Evolutionary conservation across 768 basidiomycete species (phyloP), one percentile per base, ranked within the genome.

Genomic region (Lactarius deliciosus): DNA sequence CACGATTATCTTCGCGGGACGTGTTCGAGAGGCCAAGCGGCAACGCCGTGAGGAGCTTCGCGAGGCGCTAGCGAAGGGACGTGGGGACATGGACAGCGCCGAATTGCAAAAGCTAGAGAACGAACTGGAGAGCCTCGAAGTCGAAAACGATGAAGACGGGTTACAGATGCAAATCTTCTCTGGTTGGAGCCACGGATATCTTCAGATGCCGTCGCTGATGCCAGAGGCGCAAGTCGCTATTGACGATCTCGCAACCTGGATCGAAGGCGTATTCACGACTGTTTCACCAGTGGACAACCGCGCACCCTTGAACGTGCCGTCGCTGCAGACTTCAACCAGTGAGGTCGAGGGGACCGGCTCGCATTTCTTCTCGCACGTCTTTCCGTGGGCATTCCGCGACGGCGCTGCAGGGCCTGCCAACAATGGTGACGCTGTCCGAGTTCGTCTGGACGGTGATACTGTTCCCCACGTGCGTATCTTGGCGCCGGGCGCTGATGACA

Each of bases 171-270:
- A 92, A 69, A 84, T 98, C 64, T 93, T 96, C 76, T 91, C 92
- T 36, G 96, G 96, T 57, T 98, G 96, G 97, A 94, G 92, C 72
- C 95, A 97, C 76, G 96, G 94, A 43, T 98, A 94, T 79, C 82
- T 96, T 72, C 96, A 97, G 80, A 99, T 99, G 96, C 84, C 90
- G 45, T 79, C 85, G 28, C 76, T 98, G 71, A 91, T 99, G 86
- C 79, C 77, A 50, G 94, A 96, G 72, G 93, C 91, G 18, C 85
- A 82, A 73, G 85, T 83, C 72, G 90, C 89, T 25, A 88, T 96
- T 69, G 82, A 86, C 68, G 90, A 93, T 69, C 81, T 95, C 67
- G 96, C 89, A 11, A 92, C 92, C 65, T 98, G 96, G 95, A 97
- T 98, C 64, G 85, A 87, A 70, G 86, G 87, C 64, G 83, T 88